Conservation (phyloP, 768 basidiomycete species). For the Suillus decipiens region DNA sequence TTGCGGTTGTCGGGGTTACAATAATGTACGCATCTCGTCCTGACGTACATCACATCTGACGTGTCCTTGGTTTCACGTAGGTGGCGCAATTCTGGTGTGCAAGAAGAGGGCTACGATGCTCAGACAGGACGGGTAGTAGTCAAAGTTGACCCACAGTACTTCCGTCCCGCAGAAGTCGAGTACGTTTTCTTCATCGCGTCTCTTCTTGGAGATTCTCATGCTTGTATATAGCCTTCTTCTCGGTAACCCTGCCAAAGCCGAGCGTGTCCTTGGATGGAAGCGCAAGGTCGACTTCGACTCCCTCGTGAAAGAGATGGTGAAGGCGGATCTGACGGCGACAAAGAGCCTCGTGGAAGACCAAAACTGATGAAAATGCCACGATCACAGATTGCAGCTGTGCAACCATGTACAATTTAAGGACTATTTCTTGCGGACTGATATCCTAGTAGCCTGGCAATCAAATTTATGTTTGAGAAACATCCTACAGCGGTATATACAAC, state of each 20-base stretch:
- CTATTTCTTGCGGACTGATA: constrained; percentile 6
- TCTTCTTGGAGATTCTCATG: neutral
- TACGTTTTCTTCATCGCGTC: constrained; percentile 41
- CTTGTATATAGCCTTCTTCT: constrained; percentile 61
- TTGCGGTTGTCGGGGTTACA: constrained; percentile 62
- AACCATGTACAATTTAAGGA: neutral
- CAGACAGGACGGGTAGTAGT: constrained; percentile 75
- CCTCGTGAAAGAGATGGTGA: constrained; percentile 92
- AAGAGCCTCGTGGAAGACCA: constrained; percentile 80
- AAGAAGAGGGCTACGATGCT: constrained; percentile 75
- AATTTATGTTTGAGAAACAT: neutral
- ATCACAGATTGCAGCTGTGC: neutral
- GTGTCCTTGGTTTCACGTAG: constrained; percentile 35
- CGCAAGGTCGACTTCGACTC: constrained; percentile 80
- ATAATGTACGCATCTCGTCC: constrained; percentile 51
- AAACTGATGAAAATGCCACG: constrained; percentile 45
- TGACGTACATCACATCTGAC: neutral
- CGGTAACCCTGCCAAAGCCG: constrained; percentile 90
- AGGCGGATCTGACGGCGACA: constrained; percentile 73
- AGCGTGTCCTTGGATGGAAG: constrained; percentile 87
- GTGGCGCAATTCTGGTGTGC: constrained; percentile 76
- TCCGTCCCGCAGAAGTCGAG: constrained; percentile 96
- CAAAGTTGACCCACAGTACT: constrained; percentile 85
- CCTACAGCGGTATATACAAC: neutral
- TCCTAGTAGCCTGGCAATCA: neutral